Base-by-base conservation (phyloP, 2,329 filamentous ascomycete species). In the Trematosphaeria pertusa region DNA sequence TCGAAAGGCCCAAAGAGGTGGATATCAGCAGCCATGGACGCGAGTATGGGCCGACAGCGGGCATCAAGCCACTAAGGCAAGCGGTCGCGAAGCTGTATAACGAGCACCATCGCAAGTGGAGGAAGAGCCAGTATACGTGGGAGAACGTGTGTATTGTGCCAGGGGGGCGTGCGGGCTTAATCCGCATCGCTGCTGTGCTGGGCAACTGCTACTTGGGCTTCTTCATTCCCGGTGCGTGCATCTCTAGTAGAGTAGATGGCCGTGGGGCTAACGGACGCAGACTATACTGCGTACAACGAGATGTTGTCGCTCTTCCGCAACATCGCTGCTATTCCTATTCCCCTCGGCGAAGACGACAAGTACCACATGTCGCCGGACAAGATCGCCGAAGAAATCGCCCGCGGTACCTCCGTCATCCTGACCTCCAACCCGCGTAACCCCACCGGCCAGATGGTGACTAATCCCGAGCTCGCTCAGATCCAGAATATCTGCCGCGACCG, bases 81-180 rank as follows among this genome's bases (percentile, higher is more conserved):
- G 93, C 93, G 14, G 91, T 97, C 34, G 93, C 93, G 47, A 85
- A 86, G 49, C 82, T 97, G 52, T 97, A 97, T 82, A 97, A 97
- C 67, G 88, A 87, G 71, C 89, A 93, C 73, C 93, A 97, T 66
- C 86, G 93, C 56, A 77, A 93, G 75, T 91, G 88, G 66, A 95
- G 94, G 77, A 81, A 85, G 9, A 93, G 88, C 73, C 81, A 95
- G 75, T 97, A 97, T n/a, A 44, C 42, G 12, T 44, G 54, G 56
- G 93, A 97, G 79, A 97, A 97, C 72, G 93, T 97, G 14, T 92
- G 89, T 71, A 96, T 97, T 70, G 93, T 97, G 3, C 93, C 93
- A 35, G 92, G 92, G 72, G 93, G 93, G 30, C 85, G 93, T 62
- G 93, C 93, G 24, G 93, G 93, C 37, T 78, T 97, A 74, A 97